Evolutionary conservation across 768 basidiomycete genomes (phyloP), one percentile per base, ranked within the genome.

Genomic region (Mycena rebaudengoi): DNA sequence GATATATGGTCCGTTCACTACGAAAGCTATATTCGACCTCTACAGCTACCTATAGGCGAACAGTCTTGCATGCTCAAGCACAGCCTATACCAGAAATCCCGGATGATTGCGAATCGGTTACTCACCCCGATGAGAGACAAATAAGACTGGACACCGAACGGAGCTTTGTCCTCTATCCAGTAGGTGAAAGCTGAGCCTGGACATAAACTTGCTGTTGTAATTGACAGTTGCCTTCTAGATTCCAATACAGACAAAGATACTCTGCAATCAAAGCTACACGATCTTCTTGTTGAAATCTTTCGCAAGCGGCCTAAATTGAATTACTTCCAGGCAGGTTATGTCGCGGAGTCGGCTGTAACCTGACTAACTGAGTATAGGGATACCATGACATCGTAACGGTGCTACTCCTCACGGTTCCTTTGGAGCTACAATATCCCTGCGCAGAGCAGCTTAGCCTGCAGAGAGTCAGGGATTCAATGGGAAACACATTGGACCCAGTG

Each of bases 381-480:
- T 97, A 92, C 76, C 96, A 98, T 71, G 96, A 98, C 71, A 94
- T 98, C 41, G 82, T 94, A 21, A 91, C 94, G 0, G 94, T 98
- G 13, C 63, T 98, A 4, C 89, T 88, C 68, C 81, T 95, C 30
- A 94, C 92, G 0, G 78, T 95, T 6, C 91, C 91, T 3, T 75
- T 74, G 25, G 85, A 88, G 43, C 68, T 87, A 23, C 90, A 85
- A 43, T 73, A 89, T 0, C 74, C 76, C 4, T 88, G 86, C 48
- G 82, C 82, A 7, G 92, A 95, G 78, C 88, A 91, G 68, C 69
- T 95, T 32, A 94, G 91, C 70, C 74, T 95, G 32, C 88, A 93
- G 49, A 74, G 95, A 20, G 81, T 96, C 6, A 81, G 96, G 57
- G 96, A 98, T 75, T 89, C 95, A 1, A 97, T 97, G 96, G 91